Percentiles rank a stretch among this genome's conserved stretches.
Conservation (phyloP, 768 basidiomycete genomes). For the Piloderma croceum region DNA sequence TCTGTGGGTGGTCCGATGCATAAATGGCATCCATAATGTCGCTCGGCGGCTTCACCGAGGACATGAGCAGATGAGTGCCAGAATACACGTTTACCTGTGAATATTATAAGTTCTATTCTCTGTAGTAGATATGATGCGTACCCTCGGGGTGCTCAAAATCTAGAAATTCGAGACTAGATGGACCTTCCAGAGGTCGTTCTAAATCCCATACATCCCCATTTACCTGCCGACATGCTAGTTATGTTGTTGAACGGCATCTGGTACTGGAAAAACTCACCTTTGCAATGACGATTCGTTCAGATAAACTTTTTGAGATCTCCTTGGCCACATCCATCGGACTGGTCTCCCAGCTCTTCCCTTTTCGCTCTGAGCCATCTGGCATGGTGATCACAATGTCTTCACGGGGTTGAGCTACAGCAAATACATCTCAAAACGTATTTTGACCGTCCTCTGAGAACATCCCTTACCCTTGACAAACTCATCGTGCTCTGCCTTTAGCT, state of each 20-base stretch:
- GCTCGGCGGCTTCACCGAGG: constrained; percentile 92
- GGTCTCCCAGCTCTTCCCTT: constrained; percentile 91
- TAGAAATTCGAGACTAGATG: constrained; percentile 75
- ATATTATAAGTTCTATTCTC: too few species aligned
- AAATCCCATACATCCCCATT: constrained; percentile 90
- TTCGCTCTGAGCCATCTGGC: constrained; percentile 78
- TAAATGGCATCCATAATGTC: constrained; percentile 94
- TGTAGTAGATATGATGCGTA: constrained; percentile 20
- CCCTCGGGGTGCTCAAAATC: constrained; percentile 94
- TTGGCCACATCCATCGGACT: constrained; percentile 89
- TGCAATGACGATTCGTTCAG: constrained; percentile 88
- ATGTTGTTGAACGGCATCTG: constrained; percentile 1
- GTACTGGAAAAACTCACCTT: constrained; percentile 50
- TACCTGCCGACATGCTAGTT: constrained; percentile 43
- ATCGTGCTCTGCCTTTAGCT: constrained; percentile 80
- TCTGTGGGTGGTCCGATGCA: constrained; percentile 96
- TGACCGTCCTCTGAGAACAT: constrained; percentile 3
- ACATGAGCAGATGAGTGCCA: constrained; percentile 99
- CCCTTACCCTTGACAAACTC: constrained; percentile 66
- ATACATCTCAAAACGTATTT: constrained; percentile 4
- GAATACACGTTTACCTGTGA: constrained; percentile 95
- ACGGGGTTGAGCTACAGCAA: constrained; percentile 71
- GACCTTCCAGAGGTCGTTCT: constrained; percentile 85
- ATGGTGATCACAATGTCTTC: constrained; percentile 80
- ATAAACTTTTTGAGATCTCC: constrained; percentile 77